Conservation (phyloP, 2,329 filamentous ascomycete genomes). For the Lecanicillium sp. region DNA sequence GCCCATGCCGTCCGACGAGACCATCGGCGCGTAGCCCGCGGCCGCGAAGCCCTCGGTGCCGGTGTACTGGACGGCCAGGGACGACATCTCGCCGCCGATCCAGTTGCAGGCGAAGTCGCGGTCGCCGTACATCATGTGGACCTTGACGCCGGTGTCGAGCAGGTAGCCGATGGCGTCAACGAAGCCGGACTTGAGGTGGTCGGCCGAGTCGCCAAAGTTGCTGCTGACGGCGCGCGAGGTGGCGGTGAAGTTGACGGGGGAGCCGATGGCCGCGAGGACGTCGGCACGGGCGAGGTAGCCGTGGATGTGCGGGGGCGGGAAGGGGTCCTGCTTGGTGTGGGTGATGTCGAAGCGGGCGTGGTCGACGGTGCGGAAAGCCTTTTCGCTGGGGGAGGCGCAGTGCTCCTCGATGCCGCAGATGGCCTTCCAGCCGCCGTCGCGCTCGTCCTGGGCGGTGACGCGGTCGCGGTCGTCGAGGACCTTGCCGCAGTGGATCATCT, state of each 20-base stretch:
- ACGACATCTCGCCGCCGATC: slow-evolving; percentile 65
- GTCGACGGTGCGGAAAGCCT: slow-evolving; percentile 47
- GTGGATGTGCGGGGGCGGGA: slow-evolving; percentile 54
- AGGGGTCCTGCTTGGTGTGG: slow-evolving; percentile 50
- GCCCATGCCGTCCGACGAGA: slow-evolving; percentile 56
- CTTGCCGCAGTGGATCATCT: slow-evolving; percentile 45
- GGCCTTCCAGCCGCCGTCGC: slow-evolving; percentile 23
- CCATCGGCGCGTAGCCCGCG: slow-evolving; percentile 65
- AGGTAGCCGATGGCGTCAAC: slow-evolving; percentile 50
- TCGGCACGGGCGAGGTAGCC: slow-evolving; percentile 55
- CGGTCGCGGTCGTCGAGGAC: slow-evolving; percentile 46
- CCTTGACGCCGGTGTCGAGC: slow-evolving; percentile 56
- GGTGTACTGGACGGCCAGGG: slow-evolving; percentile 53
- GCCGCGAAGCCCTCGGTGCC: slow-evolving; percentile 39
- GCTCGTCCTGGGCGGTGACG: slow-evolving; percentile 32
- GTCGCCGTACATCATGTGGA: slow-evolving; percentile 66
- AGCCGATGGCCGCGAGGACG: slow-evolving; percentile 54
- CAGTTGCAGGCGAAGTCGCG: slow-evolving; percentile 58
- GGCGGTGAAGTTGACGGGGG: slow-evolving; percentile 52
- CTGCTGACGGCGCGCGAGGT: slow-evolving; percentile 35
- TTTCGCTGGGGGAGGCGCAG: slow-evolving; percentile 47
- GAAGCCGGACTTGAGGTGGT: slow-evolving; percentile 47
- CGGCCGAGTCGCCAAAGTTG: slow-evolving; percentile 56
- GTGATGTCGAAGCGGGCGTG: slow-evolving; percentile 57
- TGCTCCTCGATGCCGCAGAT: slow-evolving; percentile 44